Base-by-base conservation (phyloP, 1,284 basidiomycete species). In the Peniophora sp. region DNA sequence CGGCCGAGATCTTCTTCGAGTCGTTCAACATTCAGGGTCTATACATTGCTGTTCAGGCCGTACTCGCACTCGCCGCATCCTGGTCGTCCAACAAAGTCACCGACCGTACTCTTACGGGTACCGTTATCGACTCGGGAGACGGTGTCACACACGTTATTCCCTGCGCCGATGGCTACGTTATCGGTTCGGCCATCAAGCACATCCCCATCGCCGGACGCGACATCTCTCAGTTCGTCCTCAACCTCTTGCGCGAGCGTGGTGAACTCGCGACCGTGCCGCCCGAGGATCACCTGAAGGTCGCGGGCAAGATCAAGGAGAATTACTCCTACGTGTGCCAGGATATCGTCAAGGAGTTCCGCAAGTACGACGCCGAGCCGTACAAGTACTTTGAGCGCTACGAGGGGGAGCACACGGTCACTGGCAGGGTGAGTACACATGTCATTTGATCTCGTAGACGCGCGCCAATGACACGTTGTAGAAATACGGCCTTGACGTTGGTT, bases 1-100 rank as follows among this genome's bases (percentile, higher is more conserved):
- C 96, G 0, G 97, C 97, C 12, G 97, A 99, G 67, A 98, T 99
- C 75, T 98, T 99, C 83, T 99, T 99, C 69, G 97, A 97, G 71
- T 96, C 92, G 1, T 97, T 97, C 81, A 98, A 97, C 69, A 95
- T 97, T 73, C 92, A 95, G 65, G 92, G 93, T 32, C 79, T 97
- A 22, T 98, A 99, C 73, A 99, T 99, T 63, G 97, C 95, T 50
- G 96, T 99, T 0, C 97, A 99, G 68, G 97, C 97, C 36, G 96
- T 99, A 3, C 84, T 99, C n/a, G 97, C 97, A 0, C 87, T 99
- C 51, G 97, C 97, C 1, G 96, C 97, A 1, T 95, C 92, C 3
- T 99, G 97, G 97, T 86, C 93, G 0, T 95, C 92, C 54, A 92
- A 88, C 69, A 86, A 90, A 60, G 93, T 95, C 59, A 85, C 83